A percentile compares a stretch with the other conserved stretches of the same genome.
phyloP scores from a whole-genome alignment of 108 stramenopile species.

The Cyclotella baltica region DNA sequence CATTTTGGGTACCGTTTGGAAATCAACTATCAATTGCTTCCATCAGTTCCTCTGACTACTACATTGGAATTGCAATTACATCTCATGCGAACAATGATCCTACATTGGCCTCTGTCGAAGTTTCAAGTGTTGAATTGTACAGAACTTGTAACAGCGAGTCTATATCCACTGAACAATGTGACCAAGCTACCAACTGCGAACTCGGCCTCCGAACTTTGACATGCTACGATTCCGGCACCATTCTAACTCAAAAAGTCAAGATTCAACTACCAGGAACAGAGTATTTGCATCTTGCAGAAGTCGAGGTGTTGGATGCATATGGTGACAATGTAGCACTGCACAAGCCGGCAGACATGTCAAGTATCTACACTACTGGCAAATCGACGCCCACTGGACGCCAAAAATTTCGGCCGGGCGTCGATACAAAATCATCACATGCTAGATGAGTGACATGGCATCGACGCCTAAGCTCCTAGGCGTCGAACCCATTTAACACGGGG shows the following conservation, averaged over 20 bases:
- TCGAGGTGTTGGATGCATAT: slow-evolving; percentile 20
- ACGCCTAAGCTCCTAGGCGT: too few species aligned
- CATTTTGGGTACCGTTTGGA: slow-evolving; percentile 42
- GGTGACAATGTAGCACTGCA: slow-evolving; percentile 12
- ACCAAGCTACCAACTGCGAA: slow-evolving; percentile 39
- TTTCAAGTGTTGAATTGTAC: slow-evolving; percentile 22
- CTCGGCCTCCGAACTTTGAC: slow-evolving; percentile 10
- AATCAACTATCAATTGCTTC: slow-evolving; percentile 21
- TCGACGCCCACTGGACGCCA: too few species aligned
- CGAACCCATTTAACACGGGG: too few species aligned
- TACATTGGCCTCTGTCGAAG: not conserved
- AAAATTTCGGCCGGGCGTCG: too few species aligned
- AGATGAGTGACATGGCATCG: too few species aligned
- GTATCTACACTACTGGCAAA: too few species aligned
- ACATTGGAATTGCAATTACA: slow-evolving; percentile 31
- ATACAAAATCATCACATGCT: too few species aligned
- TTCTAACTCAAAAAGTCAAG: slow-evolving; percentile 14
- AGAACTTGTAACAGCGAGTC: slow-evolving; percentile 19
- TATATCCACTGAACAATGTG: slow-evolving; percentile 31
- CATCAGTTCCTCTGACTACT: slow-evolving; percentile 38
- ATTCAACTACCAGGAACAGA: not conserved
- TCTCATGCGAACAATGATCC: slow-evolving; percentile 11
- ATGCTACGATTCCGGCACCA: slow-evolving; percentile 28
- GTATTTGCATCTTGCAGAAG: slow-evolving; percentile 30
- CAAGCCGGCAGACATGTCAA: slow-evolving; percentile 8